Base-by-base conservation (phyloP, 257 asterid genomes). In the Ophiorrhiza pumila region DNA sequence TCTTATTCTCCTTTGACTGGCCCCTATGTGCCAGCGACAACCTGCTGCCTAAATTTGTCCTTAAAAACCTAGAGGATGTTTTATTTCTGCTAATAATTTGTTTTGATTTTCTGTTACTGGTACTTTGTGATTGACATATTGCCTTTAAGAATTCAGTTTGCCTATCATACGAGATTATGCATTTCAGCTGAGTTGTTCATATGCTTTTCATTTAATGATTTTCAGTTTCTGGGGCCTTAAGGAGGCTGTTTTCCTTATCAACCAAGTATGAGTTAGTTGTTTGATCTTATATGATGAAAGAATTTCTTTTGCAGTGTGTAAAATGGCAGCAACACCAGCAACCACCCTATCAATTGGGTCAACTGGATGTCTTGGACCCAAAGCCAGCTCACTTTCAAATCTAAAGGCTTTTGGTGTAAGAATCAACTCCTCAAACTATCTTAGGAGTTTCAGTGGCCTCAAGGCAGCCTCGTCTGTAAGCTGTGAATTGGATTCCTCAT, bases 301-400 rank as follows among this genome's bases (percentile, higher is more conserved):
- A 39, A 39, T 42, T 68, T 1, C 69, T 53, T 23, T 65, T 80
- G 82, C 85, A 88, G 95, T 80, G 83, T 74, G 72, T 31, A 69
- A 78, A 76, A 91, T 89, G 97, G 96, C 96, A 74, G 86, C 93
- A 20, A 82, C 90, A 78, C 67, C 96, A 78, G 86, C 91, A 74
- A 83, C 91, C 78, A 78, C 83, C 49, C 75, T 87, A 49, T 83
- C 92, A 5, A 75, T 85, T 67, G 87, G 89, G 60, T 86, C 92
- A 39, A 71, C 86, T 59, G 76, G 86, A 46, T 82, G 82, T 57
- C 70, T 84, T 59, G 78, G 88, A 68, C 66, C 83, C 41, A 84
- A 79, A 82, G 69, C 65, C 47, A 79, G 84, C 41, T 73, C 71
- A 35, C 2, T 65, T 71, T 73, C 83, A 18, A 89, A 82, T 15